Evolutionary conservation across 2,329 filamentous ascomycete species (phyloP).

Genomic region (Capronia epimyces): DNA sequence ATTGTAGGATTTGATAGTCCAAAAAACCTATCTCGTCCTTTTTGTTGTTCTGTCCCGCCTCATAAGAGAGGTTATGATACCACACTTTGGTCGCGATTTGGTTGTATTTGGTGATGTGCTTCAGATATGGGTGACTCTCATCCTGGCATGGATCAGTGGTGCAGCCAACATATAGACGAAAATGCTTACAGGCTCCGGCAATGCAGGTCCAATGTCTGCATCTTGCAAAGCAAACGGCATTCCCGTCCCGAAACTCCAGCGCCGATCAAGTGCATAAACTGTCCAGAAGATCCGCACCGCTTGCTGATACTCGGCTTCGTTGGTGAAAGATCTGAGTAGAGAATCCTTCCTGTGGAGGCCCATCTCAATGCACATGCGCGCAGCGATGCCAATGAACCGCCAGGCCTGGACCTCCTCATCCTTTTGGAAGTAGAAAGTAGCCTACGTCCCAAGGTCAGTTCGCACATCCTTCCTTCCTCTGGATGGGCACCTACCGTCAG

Average conservation of each 20-base stretch:
- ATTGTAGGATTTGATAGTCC: slow-evolving; percentile 77
- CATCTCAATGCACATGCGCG: slow-evolving; percentile 71
- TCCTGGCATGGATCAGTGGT: slow-evolving; percentile 34
- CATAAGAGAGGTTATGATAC: slow-evolving; percentile 68
- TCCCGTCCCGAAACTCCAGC: slow-evolving; percentile 86
- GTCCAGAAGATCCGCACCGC: slow-evolving; percentile 77
- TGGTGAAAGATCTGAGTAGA: slow-evolving; percentile 60
- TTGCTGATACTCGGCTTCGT: slow-evolving; percentile 62
- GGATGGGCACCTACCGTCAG: slow-evolving; percentile 45
- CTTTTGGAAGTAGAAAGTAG: slow-evolving; percentile 74
- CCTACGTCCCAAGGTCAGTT: slow-evolving; percentile 38
- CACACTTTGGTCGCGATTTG: slow-evolving; percentile 80
- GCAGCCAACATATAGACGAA: background rate
- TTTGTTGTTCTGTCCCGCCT: slow-evolving; percentile 60
- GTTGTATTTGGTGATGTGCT: slow-evolving; percentile 79
- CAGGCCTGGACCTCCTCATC: slow-evolving; percentile 84
- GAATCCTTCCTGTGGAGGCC: slow-evolving; percentile 77
- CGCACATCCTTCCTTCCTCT: background rate
- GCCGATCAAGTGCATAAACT: slow-evolving; percentile 74
- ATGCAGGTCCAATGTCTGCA: slow-evolving; percentile 71
- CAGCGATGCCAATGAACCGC: slow-evolving; percentile 77
- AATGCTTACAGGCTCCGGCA: slow-evolving; percentile 67
- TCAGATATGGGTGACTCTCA: slow-evolving; percentile 60
- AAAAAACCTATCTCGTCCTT: slow-evolving; percentile 72
- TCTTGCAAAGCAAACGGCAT: slow-evolving; percentile 82